These are phyloP conservation scores for Podila epicladia DNA, from an alignment of 192 early-diverging fungal species.

Conservation along the genomic window DNA sequence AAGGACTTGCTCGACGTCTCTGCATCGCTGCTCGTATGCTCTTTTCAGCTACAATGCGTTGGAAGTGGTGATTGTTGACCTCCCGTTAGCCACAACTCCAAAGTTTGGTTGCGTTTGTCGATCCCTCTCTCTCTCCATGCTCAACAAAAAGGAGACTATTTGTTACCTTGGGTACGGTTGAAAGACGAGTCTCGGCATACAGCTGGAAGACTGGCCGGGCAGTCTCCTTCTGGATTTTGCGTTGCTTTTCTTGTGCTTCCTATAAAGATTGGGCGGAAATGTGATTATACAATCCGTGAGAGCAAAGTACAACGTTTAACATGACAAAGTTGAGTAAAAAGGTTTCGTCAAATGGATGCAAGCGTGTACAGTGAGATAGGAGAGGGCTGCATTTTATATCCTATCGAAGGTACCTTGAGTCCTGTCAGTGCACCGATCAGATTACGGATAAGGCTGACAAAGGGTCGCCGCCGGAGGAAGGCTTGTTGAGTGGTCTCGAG, in stretches of 20 bases:
- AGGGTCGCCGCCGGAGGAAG: constrained; percentile 13
- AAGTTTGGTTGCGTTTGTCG: not conserved
- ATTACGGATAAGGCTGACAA: constrained; percentile 18
- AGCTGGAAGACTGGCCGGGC: constrained; percentile 38
- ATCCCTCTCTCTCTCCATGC: not conserved
- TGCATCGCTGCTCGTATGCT: constrained; percentile 38
- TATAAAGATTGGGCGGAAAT: not conserved
- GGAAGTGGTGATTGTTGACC: not conserved
- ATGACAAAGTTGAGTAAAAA: too few relatives aligned
- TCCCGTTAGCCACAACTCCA: not conserved
- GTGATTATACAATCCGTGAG: not conserved
- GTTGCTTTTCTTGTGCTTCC: constrained; percentile 46
- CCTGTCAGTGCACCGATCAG: constrained; percentile 16
- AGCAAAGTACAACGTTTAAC: not conserved
- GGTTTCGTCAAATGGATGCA: too few relatives aligned
- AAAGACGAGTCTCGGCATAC: constrained; percentile 43
- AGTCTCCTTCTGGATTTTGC: constrained; percentile 38
- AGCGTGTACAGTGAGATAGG: not conserved
- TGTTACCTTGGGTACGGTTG: constrained; percentile 46
- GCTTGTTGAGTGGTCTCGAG: constrained; percentile 19
- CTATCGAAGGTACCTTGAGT: constrained; percentile 25
- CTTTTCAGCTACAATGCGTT: constrained; percentile 25
- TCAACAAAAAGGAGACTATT: not conserved
- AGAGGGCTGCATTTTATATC: not conserved
- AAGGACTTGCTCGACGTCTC: constrained; percentile 35